Base-by-base conservation (phyloP, 768 basidiomycete species). In the Leccinum fibrillosum region DNA sequence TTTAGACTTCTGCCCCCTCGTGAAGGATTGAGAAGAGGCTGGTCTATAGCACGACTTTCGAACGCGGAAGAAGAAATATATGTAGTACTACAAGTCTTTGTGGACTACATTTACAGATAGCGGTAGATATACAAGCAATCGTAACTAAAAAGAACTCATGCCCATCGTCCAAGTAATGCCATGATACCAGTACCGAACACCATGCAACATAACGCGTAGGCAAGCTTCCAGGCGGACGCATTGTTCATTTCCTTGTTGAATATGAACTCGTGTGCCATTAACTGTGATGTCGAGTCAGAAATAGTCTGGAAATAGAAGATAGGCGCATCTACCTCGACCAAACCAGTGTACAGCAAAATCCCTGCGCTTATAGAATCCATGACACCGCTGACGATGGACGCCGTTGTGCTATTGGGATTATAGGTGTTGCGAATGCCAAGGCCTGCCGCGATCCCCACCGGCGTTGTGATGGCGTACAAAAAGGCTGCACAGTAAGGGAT, bases 261-360 rank as follows among this genome's bases (percentile, higher is more conserved):
- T 42, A 98, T 68, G 74, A 98, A 97, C 67, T 98, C 96, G 69
- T 97, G 95, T 1, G 93, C 96, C 48, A 98, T 80, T 0, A 97
- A 81, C 87, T 89, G 60, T 2, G 5, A n/a, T 32, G n/a, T 30
- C 7, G 5, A 17, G 54, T 70, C 8, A 66, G 55, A 44, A 17
- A 13, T 32, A 3, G 45, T 12, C 7, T 11, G 15, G 13, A 37
- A 37, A 39, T 6, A 39, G 4, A 47, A 19, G 28, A 42, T 1
- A 44, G 3, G 30, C 11, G 32, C 15, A 45, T 21, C 35, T 59
- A 88, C 88, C 81, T 94, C 92, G 34, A 94, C 92, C 23, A 92
- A 76, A 23, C 90, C 91, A 0, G 92, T 94, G 69, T 92, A 94
- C 13, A 96, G 74, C 49, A 98, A 74, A 66, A 98, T 93, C 2